A percentile compares a stretch with the other conserved stretches of the same genome.
Conservation (phyloP, 208 protist species). For the Leptomonas seymouri region DNA sequence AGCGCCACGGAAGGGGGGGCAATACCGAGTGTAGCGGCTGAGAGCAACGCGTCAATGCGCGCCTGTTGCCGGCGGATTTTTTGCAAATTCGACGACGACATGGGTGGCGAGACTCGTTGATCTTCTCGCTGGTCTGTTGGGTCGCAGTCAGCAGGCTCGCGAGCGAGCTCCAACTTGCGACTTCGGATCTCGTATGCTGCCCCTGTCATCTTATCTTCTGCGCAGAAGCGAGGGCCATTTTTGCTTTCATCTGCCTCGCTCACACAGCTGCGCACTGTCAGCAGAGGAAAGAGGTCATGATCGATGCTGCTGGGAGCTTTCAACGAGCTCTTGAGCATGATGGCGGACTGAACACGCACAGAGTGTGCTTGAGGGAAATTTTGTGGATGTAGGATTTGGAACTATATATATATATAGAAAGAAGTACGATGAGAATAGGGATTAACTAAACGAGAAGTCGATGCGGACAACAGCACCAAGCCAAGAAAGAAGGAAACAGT, state of each 20-base stretch:
- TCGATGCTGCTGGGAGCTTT: slow-evolving; percentile 41
- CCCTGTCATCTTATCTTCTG: slow-evolving; percentile 69
- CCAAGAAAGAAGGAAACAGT: too few species aligned
- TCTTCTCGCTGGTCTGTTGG: background rate
- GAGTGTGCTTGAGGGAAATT: too few species aligned
- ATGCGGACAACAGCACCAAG: too few species aligned
- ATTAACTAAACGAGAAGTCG: too few species aligned
- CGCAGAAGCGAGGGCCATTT: slow-evolving; percentile 81
- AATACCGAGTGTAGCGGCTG: slow-evolving; percentile 29
- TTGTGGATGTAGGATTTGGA: too few species aligned
- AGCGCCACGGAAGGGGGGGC: slow-evolving; percentile 45
- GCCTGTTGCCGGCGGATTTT: slow-evolving; percentile 35
- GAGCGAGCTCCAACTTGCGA: slow-evolving; percentile 22
- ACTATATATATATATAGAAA: too few species aligned
- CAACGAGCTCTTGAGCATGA: slow-evolving; percentile 51
- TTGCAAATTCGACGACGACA: slow-evolving; percentile 11
- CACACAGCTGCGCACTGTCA: slow-evolving; percentile 66
- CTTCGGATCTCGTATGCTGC: slow-evolving; percentile 76
- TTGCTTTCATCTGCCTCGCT: slow-evolving; percentile 75
- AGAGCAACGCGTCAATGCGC: slow-evolving; percentile 56
- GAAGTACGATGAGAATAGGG: background rate
- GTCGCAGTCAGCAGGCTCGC: background rate
- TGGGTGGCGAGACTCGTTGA: background rate
- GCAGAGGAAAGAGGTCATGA: slow-evolving; percentile 68
- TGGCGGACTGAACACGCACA: background rate